phyloP scores from a whole-genome alignment of 2,329 filamentous ascomycete genomes.

The Parascedosporium putredinis region DNA sequence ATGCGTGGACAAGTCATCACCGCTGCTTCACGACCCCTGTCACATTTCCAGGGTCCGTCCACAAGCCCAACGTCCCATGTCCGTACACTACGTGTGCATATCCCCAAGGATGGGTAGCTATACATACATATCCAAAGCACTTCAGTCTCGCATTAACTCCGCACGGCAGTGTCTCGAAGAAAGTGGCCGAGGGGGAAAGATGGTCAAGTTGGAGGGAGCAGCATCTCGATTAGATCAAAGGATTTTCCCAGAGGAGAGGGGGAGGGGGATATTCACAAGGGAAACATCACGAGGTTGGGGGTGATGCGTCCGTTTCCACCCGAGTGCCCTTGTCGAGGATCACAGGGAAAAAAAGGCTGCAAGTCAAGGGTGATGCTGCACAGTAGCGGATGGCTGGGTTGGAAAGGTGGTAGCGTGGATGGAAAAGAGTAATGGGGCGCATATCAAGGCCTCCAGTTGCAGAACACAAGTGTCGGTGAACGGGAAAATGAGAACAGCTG shows the following conservation, averaged over 20 bases:
- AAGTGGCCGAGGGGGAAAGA: no score
- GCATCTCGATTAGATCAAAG: background rate
- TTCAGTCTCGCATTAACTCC: background rate
- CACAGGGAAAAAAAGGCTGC: background rate
- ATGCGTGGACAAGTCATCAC: conserved; percentile 1
- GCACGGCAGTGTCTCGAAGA: no score
- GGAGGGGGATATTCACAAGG: background rate
- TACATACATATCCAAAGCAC: background rate
- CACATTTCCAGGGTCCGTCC: no score
- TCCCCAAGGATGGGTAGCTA: no score
- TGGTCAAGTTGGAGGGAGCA: no score
- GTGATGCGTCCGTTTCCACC: conserved; percentile 1
- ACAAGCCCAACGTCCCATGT: background rate
- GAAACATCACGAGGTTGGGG: background rate
- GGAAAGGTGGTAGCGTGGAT: background rate
- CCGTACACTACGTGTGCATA: background rate
- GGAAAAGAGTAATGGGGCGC: background rate
- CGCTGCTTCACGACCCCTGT: background rate
- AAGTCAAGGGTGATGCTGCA: background rate
- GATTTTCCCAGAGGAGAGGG: background rate
- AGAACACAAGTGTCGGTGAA: background rate
- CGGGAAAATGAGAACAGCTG: no score
- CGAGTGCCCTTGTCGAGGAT: background rate
- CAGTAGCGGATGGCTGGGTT: background rate
- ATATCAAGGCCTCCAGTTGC: background rate